Percentiles rank a stretch among this genome's conserved stretches.
Evolutionary conservation across 306 rosid genomes (phyloP).

Genomic region (Pachyrhizus erosus): DNA sequence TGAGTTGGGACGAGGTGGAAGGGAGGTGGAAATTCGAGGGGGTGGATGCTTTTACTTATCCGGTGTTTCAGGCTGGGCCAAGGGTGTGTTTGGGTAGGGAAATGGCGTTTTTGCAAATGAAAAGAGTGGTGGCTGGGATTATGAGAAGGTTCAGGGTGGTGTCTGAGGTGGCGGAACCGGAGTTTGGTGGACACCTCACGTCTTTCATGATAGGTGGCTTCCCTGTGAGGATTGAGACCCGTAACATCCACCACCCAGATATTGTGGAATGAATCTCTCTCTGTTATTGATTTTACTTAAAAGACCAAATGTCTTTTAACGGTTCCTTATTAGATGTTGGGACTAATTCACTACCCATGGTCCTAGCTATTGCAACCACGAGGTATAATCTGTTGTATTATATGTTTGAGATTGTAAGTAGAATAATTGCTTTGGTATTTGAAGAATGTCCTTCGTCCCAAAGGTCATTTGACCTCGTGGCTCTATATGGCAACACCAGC

Average conservation of each 20-base stretch:
- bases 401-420: not conserved
- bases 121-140: slow-evolving; percentile 62
- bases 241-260: not conserved
- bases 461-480: too few species aligned
- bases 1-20: slow-evolving; percentile 37
- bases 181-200: slow-evolving; percentile 50
- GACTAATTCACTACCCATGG: too few species aligned
- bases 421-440: too few species aligned
- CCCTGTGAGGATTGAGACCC: slow-evolving; percentile 54
- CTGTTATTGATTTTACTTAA: too few species aligned
- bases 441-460: too few species aligned
- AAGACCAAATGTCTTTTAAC: too few species aligned
- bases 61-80: slow-evolving; percentile 88
- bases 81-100: slow-evolving; percentile 79
- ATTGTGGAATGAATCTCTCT: too few species aligned
- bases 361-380: too few species aligned
- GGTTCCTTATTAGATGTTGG: too few species aligned
- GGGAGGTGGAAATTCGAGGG: slow-evolving; percentile 60
- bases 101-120: slow-evolving; percentile 93
- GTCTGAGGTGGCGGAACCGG: slow-evolving; percentile 49
- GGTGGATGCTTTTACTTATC: slow-evolving; percentile 58
- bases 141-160: slow-evolving; percentile 60
- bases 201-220: slow-evolving; percentile 69
- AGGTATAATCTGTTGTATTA: not conserved
- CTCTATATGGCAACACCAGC: too few species aligned